Evolutionary conservation across 768 basidiomycete species (phyloP).

Genomic region (Phanerochaete sordida): DNA sequence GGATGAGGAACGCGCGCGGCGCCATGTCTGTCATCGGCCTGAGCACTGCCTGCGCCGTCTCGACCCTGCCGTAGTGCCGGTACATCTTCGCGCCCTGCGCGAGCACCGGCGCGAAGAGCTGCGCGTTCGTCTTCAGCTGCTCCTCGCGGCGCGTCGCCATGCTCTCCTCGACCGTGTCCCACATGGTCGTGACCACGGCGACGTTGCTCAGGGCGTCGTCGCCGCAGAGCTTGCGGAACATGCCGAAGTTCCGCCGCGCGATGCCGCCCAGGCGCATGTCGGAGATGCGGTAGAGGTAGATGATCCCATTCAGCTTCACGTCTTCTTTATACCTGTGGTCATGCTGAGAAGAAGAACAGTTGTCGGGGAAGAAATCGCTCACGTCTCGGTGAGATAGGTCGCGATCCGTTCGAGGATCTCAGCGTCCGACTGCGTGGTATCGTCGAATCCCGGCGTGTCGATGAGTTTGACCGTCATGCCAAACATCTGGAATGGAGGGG

Average conservation of each 20-base stretch:
- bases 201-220: constrained; percentile 34
- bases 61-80: no score
- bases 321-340: constrained; percentile 15
- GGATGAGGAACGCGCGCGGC: no score
- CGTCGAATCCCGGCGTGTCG: constrained; percentile 62
- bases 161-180: constrained; percentile 38
- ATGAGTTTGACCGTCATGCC: constrained; percentile 41
- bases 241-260: constrained; percentile 14
- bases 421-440: constrained; percentile 31
- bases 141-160: constrained; percentile 40
- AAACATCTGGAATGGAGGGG: constrained; percentile 40
- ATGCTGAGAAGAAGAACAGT: constrained; percentile 13
- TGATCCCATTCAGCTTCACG: constrained; percentile 17
- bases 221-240: constrained; percentile 25
- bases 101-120: constrained; percentile 49
- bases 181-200: constrained; percentile 52
- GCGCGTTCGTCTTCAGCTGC: constrained; percentile 37
- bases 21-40: no score
- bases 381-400: constrained; percentile 9
- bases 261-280: constrained; percentile 21
- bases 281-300: constrained; percentile 26
- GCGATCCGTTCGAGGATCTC: constrained; percentile 15
- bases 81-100: constrained; percentile 50
- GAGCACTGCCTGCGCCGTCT: no score
- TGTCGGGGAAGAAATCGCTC: not conserved